Evolutionary conservation across 108 stramenopile genomes (phyloP).

Genomic region (Nitzschia sp.): DNA sequence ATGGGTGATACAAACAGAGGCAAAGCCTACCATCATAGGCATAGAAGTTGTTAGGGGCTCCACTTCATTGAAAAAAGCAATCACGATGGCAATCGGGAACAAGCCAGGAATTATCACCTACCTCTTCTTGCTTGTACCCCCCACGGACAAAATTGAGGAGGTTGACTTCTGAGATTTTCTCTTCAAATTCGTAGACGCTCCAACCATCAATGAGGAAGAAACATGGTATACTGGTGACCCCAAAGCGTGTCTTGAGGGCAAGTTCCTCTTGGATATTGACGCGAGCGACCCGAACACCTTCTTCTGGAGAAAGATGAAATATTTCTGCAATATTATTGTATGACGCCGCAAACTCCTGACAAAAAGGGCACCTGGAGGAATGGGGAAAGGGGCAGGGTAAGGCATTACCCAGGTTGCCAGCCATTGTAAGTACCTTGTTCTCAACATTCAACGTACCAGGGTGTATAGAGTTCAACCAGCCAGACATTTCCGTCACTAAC

Average conservation of each 20-base stretch:
- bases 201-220: conserved; percentile 78
- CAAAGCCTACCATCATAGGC: conserved; percentile 27
- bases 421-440: no score
- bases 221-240: conserved; percentile 68
- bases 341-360: conserved; percentile 56
- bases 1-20: conserved; percentile 59
- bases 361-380: conserved; percentile 59
- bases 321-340: conserved; percentile 58
- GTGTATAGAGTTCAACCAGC: conserved; percentile 84
- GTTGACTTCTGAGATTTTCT: conserved; percentile 45
- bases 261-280: conserved; percentile 71
- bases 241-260: conserved; percentile 64
- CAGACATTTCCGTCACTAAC: conserved; percentile 72
- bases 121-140: conserved; percentile 49
- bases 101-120: conserved; percentile 18
- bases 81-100: not conserved
- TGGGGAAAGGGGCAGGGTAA: not conserved
- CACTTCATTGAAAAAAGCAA: not conserved
- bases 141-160: conserved; percentile 59
- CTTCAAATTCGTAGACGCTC: conserved; percentile 68
- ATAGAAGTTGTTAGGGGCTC: not conserved
- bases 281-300: conserved; percentile 74
- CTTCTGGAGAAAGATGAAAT: conserved; percentile 32
- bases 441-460: conserved; percentile 51
- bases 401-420: no score